These are phyloP conservation scores for Trichoderma simmonsii DNA, from an alignment of 2,329 filamentous ascomycete genomes.

Conservation along the genomic window DNA sequence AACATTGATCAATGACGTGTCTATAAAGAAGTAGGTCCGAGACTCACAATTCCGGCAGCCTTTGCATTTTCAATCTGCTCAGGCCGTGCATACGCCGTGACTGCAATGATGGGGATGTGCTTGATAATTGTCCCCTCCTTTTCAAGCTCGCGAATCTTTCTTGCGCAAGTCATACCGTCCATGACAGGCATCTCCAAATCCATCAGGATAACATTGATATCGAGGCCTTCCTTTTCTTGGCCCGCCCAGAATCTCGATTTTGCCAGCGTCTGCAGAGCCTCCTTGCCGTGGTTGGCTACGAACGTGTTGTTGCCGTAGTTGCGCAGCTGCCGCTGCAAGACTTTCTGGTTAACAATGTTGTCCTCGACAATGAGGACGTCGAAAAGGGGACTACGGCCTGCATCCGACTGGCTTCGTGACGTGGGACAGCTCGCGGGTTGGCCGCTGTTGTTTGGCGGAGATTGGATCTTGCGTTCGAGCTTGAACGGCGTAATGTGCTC, in stretches of 20 bases:
- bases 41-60: conserved; percentile 67
- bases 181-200: conserved; percentile 82
- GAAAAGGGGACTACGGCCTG: conserved; percentile 35
- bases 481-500: conserved; percentile 37
- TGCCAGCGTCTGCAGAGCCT: conserved; percentile 57
- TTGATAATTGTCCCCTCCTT: conserved; percentile 55
- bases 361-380: conserved; percentile 66
- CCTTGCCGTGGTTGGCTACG: conserved; percentile 63
- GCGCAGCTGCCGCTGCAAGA: conserved; percentile 59
- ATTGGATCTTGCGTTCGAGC: conserved; percentile 32
- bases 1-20: background rate
- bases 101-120: conserved; percentile 76
- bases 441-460: conserved; percentile 22
- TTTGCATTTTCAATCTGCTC: conserved; percentile 72
- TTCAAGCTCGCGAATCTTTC: conserved; percentile 66
- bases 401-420: conserved; percentile 9
- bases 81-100: conserved; percentile 74
- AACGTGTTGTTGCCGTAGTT: conserved; percentile 59
- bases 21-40: background rate
- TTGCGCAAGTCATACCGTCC: conserved; percentile 74
- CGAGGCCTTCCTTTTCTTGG: conserved; percentile 44
- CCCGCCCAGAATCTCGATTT: conserved; percentile 56
- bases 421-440: conserved; percentile 23
- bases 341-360: conserved; percentile 64
- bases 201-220: conserved; percentile 70